phyloP scores from a whole-genome alignment of 208 protist species.

The Vickermania ingenoplastis region DNA sequence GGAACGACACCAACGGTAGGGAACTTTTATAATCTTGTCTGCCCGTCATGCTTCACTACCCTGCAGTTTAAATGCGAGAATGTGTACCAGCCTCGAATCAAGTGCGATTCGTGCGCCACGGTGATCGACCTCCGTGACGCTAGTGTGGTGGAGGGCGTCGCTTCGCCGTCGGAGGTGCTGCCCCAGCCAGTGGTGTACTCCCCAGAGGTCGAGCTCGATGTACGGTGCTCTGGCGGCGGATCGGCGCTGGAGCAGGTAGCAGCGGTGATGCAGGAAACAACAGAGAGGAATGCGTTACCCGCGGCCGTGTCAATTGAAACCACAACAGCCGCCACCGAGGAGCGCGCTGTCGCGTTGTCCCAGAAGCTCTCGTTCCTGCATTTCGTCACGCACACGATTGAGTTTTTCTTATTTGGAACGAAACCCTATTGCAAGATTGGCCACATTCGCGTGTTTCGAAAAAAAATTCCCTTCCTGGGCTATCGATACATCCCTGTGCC shows the following conservation, averaged over 20 bases:
- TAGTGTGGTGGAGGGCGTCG: constrained; percentile 18
- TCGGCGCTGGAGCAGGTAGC: constrained; percentile 51
- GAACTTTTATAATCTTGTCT: constrained; percentile 51
- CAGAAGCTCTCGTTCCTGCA: constrained; percentile 64
- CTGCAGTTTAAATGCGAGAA: constrained; percentile 54
- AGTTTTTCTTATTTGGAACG: constrained; percentile 69
- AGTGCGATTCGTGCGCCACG: constrained; percentile 47
- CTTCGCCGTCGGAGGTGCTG: constrained; percentile 5
- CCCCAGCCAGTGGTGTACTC: constrained; percentile 25
- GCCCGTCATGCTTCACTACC: constrained; percentile 48
- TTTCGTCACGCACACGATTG: constrained; percentile 50
- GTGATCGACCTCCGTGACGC: constrained; percentile 67
- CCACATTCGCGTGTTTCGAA: constrained; percentile 69
- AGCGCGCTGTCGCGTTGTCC: constrained; percentile 40
- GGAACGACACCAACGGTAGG: constrained; percentile 28
- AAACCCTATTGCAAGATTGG: constrained; percentile 52
- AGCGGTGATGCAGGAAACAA: constrained; percentile 21
- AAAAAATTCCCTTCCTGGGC: constrained; percentile 50
- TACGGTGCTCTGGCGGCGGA: constrained; percentile 19
- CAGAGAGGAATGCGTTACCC: constrained; percentile 44
- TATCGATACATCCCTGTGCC: constrained; percentile 50
- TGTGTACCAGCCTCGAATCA: constrained; percentile 34
- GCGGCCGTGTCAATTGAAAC: constrained; percentile 52
- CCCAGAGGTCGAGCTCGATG: constrained; percentile 32
- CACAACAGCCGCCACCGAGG: constrained; percentile 48